Base-by-base conservation (phyloP, 306 rosid species). In the Cucurbita pepo region DNA sequence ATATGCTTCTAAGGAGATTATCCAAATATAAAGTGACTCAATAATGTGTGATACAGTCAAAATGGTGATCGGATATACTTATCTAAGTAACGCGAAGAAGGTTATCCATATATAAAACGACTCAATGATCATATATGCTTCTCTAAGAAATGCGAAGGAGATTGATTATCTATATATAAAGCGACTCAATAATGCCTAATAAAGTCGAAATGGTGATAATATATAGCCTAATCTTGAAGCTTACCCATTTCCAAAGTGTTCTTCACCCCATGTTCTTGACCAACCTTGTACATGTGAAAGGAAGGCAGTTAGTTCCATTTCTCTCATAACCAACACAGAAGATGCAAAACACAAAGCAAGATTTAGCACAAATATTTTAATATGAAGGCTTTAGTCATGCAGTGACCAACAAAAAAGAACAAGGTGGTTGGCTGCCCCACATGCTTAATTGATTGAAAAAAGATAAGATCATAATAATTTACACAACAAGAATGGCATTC, bases 241-340 rank as follows among this genome's bases (percentile, higher is more conserved):
- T 30, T 89, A 94, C 98, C 95, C 97, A 50, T 94, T 94, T 88
- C 98, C 98, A 7, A 90, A 90, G 89, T 94, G 98, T 79, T 90
- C 97, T 80, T 94, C 98, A 56, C 98, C 97, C 98, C 97, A 94
- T 9, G 98, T 94, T 86, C 98, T 88, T 54, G 98, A 94, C 98
- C 98, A 94, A 85, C 96, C 98, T 94, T 69, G 80, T 44, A 67
- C 77, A 85, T 80, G 50, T 50, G 67, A 79, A 13, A 72, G 74
- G 22, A 74, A 62, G 25, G 14, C 54, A 30, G 58, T 65, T 55
- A 70, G 74, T 69, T 51, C 59, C 74, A 69, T 41, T 48, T 52
- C 74, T 69, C 45, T 69, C 74, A 34, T 69, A 69, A 69, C 56
- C 59, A 69, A 69, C 58, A 69, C 58, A 69, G 21, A 40, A 64